Evolutionary conservation across 2,329 filamentous ascomycete genomes (phyloP), one percentile per base, ranked within the genome.

Genomic region (Aspergillus chevalieri): DNA sequence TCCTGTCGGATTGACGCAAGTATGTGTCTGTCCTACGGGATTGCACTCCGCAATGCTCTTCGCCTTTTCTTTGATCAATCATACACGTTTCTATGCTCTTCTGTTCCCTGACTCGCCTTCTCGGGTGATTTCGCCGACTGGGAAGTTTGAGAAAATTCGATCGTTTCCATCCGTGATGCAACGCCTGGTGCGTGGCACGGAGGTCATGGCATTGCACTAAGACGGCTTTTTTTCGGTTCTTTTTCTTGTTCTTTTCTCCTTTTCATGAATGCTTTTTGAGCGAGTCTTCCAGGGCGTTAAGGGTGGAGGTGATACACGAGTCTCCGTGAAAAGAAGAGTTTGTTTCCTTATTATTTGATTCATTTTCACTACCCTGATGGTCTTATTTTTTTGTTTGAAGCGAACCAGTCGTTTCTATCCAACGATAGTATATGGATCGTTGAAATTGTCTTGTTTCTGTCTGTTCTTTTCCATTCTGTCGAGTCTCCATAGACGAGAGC

Each of bases 271-370:
- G 17, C 17, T 26, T 47, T 47, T 50, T 44, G 19, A 15, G 22
- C 42, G 22, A n/a, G 42, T 44, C 56, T 54, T 46, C 22, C 33
- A 49, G 64, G 67, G 61, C 57, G 63, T 68, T 68, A 65, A 56
- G 55, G 61, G 58, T 58, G 66, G 67, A 52, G 67, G 69, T 62
- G 61, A 70, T 69, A 71, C 51, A 71, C 67, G 67, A 66, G 59
- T 70, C 63, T 61, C 64, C 65, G 65, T 57, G 58, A 65, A 69
- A 69, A 66, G 65, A 70, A 24, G 41, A 41, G 47, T 46, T 47
- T 46, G 26, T 41, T 52, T 52, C 34, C 53, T 50, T 51, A 51
- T 54, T 52, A 50, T 43, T 19, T 22, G 43, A 42, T 50, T 45
- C 19, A 50, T 39, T 52, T n/a, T 48, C 48, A 47, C 52, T 51